Evolutionary conservation across 257 asterid genomes (phyloP), one percentile per base, ranked within the genome.

Genomic region (Nicotiana attenuata): DNA sequence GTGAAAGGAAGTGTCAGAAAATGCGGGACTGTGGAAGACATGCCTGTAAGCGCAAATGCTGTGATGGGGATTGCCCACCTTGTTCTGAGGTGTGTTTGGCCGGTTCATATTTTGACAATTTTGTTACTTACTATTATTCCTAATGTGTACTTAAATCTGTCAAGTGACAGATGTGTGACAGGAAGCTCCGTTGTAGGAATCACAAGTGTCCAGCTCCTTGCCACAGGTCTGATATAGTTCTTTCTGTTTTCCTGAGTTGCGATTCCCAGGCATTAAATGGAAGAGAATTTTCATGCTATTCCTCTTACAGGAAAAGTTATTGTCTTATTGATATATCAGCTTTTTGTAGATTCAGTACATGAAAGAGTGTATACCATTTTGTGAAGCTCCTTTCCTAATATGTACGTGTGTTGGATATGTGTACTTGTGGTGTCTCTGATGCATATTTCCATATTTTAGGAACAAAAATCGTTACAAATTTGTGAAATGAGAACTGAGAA

Each of bases 121-220:
- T 50, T 35, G 41, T 26, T 41, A 45, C 19, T 14, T 19, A 7
- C 26, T 63, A 16, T 60, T 69, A 75, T 45, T 35, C 85, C 53
- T 55, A 66, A 77, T 38, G 68, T 28, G 41, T 41, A 52, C 56
- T 15, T 28, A 53, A 80, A 63, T 69, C 77, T 82, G 29, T 83
- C 86, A 83, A 55, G 20, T 45, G 50, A 82, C 91, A 95, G 99
- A 87, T 91, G 79, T 93, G 99, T 90, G 99, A 92, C 80, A 86
- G 91, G 93, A 95, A 88, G 90, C 99, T 95, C 69, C 91, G 97
- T 19, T 95, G 99, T 91, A 90, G 97, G 88, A 95, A 93, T 84
- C 99, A 95, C 87, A 95, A 95, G 91, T 95, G 99, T 85, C 97
- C 96, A 38, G 89, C 99, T 80, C 99, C 99, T 76, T 95, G 99